Evolutionary conservation across 1,284 basidiomycete species (phyloP), one percentile per base, ranked within the genome.

Genomic region (Coniferiporia sulphurascens): DNA sequence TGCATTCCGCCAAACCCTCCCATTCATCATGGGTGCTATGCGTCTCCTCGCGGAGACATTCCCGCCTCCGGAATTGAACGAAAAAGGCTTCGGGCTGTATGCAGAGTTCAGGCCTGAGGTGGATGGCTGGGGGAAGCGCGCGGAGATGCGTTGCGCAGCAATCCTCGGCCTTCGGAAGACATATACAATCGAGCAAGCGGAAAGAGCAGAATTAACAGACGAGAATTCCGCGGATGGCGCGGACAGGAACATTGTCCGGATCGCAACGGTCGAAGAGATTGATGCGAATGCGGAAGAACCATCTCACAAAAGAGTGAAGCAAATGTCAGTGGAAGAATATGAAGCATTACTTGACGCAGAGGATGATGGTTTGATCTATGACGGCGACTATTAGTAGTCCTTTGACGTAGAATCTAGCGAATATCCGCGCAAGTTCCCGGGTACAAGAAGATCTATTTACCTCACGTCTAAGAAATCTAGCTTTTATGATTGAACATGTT

Each of bases 21-120:
- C 89, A 1, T 76, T 84, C 64, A 76, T 95, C 41, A 72, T 94
- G 9, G 93, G 93, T n/a, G 86, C 93, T 1, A 74, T 96, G 68
- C 83, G 85, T 56, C 76, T 95, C 15, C 79, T 96, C 27, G 90
- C 89, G 0, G 74, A 80, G 38, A 89, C 84, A 58, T 93, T 86
- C 65, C 58, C 77, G 6, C 77, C 84, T 0, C 72, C 81, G 35
- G 86, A 91, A 63, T 78, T 95, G 27, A 91, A 92, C 67, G 67
- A 71, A 43, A 74, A 79, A 58, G 92, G 86, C 1, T 91, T 86
- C 74, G 72, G 76, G 19, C 74, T 95, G 46, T 95, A 95, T 68
- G 81, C 82, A 17, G 82, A 87, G 22, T 91, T 93, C 69, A 81
- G 91, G 56, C 91, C 91, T 13, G 73, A 75, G 15, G 83, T 82